Base-by-base conservation (phyloP, 805 yeast genomes). In the Pichia manshurica region DNA sequence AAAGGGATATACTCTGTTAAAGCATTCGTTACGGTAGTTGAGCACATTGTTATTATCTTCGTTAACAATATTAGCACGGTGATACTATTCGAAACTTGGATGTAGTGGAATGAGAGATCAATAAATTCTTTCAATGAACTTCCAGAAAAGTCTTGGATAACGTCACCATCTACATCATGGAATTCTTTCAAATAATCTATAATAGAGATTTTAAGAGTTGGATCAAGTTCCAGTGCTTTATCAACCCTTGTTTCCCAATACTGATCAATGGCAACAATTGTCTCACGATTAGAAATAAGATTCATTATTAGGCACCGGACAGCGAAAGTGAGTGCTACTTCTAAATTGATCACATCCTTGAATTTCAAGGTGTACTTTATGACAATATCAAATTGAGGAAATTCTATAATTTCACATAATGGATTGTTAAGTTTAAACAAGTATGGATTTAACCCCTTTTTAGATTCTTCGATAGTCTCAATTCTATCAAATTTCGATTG, bases 381-480 rank as follows among this genome's bases (percentile, higher is more conserved):
- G 52, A 75, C 65, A 0, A 65, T 65, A 1, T 56, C 47, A 53
- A 85, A 83, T 0, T 60, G 47, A 1, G 96, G 96, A 52, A 87
- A 82, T 16, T 56, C 54, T 1, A 71, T 7, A 4, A 20, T 63
- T 0, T 56, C 59, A 10, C 70, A 66, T 17, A 19, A 9, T 2
- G 41, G 22, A 20, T 38, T 42, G n/a, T 33, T 32, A 25, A 49
- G 32, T 3, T 31, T 31, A 15, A 46, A 46, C 16, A 36, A 84
- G 61, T 84, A 78, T 0, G 96, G 96, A 62, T 88, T 81, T 25
- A 91, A 66, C 0, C 97, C 97, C 52, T 78, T 79, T 5, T 62
- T 63, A 0, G 96, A 84, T 61, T 88, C 96, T 57, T 88, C 95
- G 2, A 82, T 69, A 0, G 87, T 79, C 55, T 87, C 96, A 2